Evolutionary conservation across 1,284 basidiomycete genomes (phyloP).

Genomic region (Trichosporon sp.): DNA sequence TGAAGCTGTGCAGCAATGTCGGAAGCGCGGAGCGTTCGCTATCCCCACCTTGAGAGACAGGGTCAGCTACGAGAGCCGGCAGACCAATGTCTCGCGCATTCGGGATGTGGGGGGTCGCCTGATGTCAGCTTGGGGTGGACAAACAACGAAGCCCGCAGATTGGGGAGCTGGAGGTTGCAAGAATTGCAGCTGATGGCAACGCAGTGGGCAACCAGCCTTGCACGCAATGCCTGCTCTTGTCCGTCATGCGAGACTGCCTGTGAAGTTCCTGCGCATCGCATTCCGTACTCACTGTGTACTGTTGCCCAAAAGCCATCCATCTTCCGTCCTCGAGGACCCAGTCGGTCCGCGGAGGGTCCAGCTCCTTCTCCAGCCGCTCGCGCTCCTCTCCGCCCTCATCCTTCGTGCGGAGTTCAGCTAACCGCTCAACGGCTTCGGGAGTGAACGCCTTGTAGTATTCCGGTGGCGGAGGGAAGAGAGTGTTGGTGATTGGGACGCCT

Average conservation of each 20-base stretch:
- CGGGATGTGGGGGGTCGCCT: constrained; percentile 37
- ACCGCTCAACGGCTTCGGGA: constrained; percentile 23
- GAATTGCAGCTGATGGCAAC: too few relatives aligned
- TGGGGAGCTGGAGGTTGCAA: too few relatives aligned
- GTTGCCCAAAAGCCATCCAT: constrained; percentile 44
- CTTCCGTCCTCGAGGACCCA: constrained; percentile 43
- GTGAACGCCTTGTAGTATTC: constrained; percentile 40
- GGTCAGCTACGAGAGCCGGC: constrained; percentile 25
- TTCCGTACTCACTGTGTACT: constrained; percentile 41
- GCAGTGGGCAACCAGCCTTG: too few relatives aligned
- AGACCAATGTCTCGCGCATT: constrained; percentile 34
- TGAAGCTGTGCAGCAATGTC: constrained; percentile 38
- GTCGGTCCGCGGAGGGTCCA: constrained; percentile 32
- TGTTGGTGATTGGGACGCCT: constrained; percentile 40
- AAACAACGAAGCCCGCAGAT: background rate
- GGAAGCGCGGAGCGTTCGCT: constrained; percentile 26
- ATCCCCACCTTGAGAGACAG: constrained; percentile 17
- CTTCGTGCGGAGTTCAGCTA: constrained; percentile 17
- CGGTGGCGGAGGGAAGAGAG: constrained; percentile 46
- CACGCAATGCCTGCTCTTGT: too few relatives aligned
- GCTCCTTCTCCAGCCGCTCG: constrained; percentile 18
- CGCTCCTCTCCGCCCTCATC: constrained; percentile 21
- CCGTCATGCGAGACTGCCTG: too few relatives aligned
- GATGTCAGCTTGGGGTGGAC: background rate
- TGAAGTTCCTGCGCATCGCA: too few relatives aligned